Conservation (phyloP, 2,329 filamentous ascomycete genomes). For the Escovopsis weberi region DNA sequence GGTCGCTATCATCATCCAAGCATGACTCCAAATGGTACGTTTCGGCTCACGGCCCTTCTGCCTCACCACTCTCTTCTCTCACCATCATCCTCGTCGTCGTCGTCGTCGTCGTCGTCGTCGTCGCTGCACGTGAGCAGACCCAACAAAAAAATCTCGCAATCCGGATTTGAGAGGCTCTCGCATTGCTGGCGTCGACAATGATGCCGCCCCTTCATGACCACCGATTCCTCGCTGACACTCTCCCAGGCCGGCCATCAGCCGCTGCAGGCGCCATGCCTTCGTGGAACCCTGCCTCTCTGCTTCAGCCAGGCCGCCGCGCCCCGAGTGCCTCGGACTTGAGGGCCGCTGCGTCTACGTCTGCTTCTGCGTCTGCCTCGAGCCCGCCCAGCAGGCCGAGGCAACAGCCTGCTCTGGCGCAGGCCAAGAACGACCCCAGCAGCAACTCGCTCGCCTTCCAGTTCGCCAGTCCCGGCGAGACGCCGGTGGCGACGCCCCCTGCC, state of each 20-base stretch:
- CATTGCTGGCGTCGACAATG: too few species aligned
- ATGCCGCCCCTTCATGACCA: too few species aligned
- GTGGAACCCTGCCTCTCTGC: slow-evolving; percentile 28
- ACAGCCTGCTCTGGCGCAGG: slow-evolving; percentile 7
- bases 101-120: too few species aligned
- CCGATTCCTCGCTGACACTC: slow-evolving; percentile 3
- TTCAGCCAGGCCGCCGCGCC: slow-evolving; percentile 23
- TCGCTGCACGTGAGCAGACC: not conserved
- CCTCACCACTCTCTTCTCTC: not conserved
- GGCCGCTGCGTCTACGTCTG: slow-evolving; percentile 9
- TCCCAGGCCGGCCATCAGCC: slow-evolving; percentile 15
- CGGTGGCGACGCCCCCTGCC: slow-evolving; percentile 13
- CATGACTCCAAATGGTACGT: slow-evolving; percentile 19
- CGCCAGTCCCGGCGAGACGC: slow-evolving; percentile 19
- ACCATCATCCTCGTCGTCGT: too few species aligned
- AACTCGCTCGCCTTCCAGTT: slow-evolving; percentile 29
- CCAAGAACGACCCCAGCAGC: slow-evolving; percentile 12
- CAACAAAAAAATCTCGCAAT: not conserved
- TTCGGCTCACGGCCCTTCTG: slow-evolving; percentile 1
- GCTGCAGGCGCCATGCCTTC: slow-evolving; percentile 14
- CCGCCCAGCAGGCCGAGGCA: slow-evolving; percentile 10
- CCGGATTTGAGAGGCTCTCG: too few species aligned
- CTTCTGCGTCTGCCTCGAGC: slow-evolving; percentile 5
- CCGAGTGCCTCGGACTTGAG: slow-evolving; percentile 14
- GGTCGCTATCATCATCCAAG: slow-evolving; percentile 7